Base-by-base conservation (phyloP, 345 rosid genomes). In the Linum lewisii region DNA sequence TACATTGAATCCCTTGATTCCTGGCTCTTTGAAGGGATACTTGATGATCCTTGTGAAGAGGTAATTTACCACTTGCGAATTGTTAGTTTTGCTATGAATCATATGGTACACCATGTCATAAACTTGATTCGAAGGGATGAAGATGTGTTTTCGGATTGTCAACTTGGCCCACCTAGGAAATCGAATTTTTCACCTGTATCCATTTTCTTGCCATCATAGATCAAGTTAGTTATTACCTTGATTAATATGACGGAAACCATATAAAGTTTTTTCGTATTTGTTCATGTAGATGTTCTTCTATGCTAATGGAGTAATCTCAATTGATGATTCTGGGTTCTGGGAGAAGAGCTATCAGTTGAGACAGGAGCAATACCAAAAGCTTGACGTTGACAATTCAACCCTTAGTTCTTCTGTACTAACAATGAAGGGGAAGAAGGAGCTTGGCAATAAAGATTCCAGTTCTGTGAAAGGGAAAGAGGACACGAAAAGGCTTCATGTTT, bases 21-120 rank as follows among this genome's bases (percentile, higher is more conserved):
- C 52, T 94, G 99, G 97, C 79, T 87, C 69, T 87, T 82, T 71
- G 86, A 84, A 64, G 99, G 97, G 60, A 84, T 75, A 23, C 82
- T 90, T 58, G 90, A 90, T 68, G 97, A 90, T 74, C 96, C 97
- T 59, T 90, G 79, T 69, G 96, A 82, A 77, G 99, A 94, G 95
- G 96, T 94, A 77, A 50, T 64, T 55, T 38, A 53, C 64, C 55
- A 59, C 36, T 3, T 29, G 34, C 32, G 34, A 54, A 26, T 63
- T 51, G 68, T 25, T 34, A 11, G 18, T 57, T 56, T 60, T 13
- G 26, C 50, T 45, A 62, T 13, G 59, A 20, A 52, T 36, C 56
- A 7, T 52, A 4, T 52, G n/a, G n/a, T n/a, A n/a, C n/a, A n/a
- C n/a, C n/a, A n/a, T n/a, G n/a, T n/a, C n/a, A n/a, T n/a, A 2